Conservation (phyloP, 768 basidiomycete genomes). For the Suillus subluteus region DNA sequence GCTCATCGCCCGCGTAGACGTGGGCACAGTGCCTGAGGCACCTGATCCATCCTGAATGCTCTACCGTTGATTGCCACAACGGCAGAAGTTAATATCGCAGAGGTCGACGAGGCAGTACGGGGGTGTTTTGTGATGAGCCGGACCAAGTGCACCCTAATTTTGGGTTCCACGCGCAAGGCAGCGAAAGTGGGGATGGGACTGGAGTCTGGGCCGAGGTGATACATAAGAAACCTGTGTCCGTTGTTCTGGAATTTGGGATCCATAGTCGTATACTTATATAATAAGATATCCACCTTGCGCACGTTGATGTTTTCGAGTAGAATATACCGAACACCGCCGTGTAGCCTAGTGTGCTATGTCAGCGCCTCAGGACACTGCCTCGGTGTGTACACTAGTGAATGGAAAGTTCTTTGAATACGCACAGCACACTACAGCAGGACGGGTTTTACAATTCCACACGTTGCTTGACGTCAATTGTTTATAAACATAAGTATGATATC, state of each 20-base stretch:
- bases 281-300: background rate
- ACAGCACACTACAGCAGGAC: background rate
- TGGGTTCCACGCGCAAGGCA: background rate
- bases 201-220: no score
- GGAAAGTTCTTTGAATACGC: background rate
- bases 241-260: background rate
- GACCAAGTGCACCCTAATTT: conserved; percentile 19
- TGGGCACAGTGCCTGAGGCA: background rate
- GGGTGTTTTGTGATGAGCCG: conserved; percentile 7
- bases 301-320: background rate
- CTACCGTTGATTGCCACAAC: no score
- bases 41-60: background rate
- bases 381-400: no score
- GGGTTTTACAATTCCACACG: background rate
- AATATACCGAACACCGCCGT: background rate
- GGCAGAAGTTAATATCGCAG: background rate
- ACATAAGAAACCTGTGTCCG: background rate
- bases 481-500: background rate
- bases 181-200: background rate
- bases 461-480: background rate
- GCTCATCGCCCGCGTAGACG: background rate
- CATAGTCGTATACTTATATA: background rate
- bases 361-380: background rate
- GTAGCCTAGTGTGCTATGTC: background rate
- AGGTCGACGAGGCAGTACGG: conserved; percentile 7